phyloP scores from a whole-genome alignment of 2,329 filamentous ascomycete genomes.

The Aspergillus proliferans region DNA sequence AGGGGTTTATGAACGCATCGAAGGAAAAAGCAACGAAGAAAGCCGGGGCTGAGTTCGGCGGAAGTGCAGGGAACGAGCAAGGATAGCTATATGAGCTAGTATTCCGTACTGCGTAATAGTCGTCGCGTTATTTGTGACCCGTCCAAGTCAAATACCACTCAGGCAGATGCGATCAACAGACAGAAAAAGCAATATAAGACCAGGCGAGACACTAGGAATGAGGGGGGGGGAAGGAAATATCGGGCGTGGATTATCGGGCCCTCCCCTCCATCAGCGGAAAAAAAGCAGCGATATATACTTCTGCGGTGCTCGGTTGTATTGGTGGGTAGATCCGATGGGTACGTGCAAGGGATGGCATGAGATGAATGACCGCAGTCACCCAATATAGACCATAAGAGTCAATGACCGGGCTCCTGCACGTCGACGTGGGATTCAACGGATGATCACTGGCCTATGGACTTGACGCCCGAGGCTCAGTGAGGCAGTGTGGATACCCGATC shows the following conservation, averaged over 20 bases:
- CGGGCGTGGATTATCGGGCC: neutral
- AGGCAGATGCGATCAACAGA: neutral
- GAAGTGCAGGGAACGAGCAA: neutral
- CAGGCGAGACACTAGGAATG: conserved; percentile 7
- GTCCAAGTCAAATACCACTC: neutral
- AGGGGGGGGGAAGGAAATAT: conserved; percentile 1
- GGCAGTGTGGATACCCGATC: conserved; percentile 12
- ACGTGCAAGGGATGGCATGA: neutral
- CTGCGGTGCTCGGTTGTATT: neutral
- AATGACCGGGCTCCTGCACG: neutral
- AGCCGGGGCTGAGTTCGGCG: neutral
- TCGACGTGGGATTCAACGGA: conserved; percentile 9
- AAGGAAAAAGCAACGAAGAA: conserved; percentile 15
- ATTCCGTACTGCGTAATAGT: neutral
- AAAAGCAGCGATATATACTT: conserved; percentile 1
- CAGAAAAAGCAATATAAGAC: conserved; percentile 1
- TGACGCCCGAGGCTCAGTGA: conserved; percentile 16
- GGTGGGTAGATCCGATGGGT: neutral
- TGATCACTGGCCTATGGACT: conserved; percentile 9
- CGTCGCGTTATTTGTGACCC: neutral
- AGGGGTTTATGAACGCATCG: conserved; percentile 8
- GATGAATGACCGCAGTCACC: neutral
- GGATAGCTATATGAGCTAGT: neutral
- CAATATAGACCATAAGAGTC: too few species aligned
- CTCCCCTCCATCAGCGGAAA: neutral